These are phyloP conservation scores for Cadophora sp. DNA, from an alignment of 2,329 filamentous ascomycete genomes.

Conservation along the genomic window DNA sequence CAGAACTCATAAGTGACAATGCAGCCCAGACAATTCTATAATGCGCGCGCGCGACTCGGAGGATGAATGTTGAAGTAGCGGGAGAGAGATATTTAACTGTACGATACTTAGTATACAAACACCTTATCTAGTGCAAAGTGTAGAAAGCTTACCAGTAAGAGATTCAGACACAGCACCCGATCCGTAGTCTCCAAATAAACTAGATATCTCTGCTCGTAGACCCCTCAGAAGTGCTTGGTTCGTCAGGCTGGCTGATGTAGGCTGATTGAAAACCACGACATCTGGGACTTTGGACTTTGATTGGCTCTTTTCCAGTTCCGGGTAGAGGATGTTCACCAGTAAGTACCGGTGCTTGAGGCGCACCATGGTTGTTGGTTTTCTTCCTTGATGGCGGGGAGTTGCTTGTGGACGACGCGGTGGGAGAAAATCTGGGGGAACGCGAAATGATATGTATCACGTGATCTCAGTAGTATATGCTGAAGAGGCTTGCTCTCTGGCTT, in stretches of 20 bases:
- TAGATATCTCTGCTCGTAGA: conserved; percentile 72
- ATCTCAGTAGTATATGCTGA: too few relatives aligned
- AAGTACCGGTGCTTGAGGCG: conserved; percentile 96
- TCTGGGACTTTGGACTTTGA: conserved; percentile 55
- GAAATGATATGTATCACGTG: background rate
- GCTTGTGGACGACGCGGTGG: conserved; percentile 27
- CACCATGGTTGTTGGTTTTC: conserved; percentile 69
- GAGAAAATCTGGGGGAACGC: conserved; percentile 16
- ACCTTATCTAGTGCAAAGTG: too few relatives aligned
- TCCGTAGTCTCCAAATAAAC: conserved; percentile 89
- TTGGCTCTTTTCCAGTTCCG: conserved; percentile 53
- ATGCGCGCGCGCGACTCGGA: conserved; percentile 81
- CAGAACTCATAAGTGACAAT: conserved; percentile 76
- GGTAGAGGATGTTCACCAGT: conserved; percentile 92
- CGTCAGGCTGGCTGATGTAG: conserved; percentile 76
- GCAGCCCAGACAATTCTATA: conserved; percentile 91
- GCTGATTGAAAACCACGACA: conserved; percentile 77
- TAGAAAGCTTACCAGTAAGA: conserved; percentile 63
- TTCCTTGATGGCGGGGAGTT: conserved; percentile 1
- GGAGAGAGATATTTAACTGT: conserved; percentile 90
- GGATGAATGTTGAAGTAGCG: conserved; percentile 93
- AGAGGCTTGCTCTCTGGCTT: too few relatives aligned
- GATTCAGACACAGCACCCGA: conserved; percentile 74
- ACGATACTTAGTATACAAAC: background rate
- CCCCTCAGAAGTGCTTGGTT: conserved; percentile 69